These are phyloP conservation scores for Albizia julibrissin DNA, from an alignment of 306 rosid genomes.

Conservation along the genomic window DNA sequence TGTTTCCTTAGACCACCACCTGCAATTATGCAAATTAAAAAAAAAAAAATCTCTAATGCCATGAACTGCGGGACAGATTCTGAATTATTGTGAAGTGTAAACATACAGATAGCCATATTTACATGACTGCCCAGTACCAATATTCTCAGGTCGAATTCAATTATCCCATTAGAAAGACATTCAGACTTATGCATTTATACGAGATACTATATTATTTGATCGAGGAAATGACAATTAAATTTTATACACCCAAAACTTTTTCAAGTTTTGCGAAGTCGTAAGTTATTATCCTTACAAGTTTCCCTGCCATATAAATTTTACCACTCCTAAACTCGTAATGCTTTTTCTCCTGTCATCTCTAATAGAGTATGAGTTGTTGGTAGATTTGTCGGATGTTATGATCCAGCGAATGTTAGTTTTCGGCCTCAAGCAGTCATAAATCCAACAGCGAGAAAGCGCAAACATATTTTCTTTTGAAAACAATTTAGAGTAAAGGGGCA, in stretches of 20 bases:
- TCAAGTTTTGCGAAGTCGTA: not conserved
- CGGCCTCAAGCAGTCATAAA: not conserved
- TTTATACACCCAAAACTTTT: not conserved
- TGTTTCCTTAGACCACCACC: conserved; percentile 97
- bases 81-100: not conserved
- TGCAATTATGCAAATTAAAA: conserved; percentile 19
- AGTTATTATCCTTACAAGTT: not conserved
- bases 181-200: not conserved
- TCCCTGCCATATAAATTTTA: not conserved
- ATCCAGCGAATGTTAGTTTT: not conserved
- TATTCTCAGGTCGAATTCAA: not conserved
- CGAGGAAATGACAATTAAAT: not conserved
- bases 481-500: not conserved
- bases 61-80: not conserved
- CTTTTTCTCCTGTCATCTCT: not conserved
- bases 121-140: not conserved
- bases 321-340: not conserved
- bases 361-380: not conserved
- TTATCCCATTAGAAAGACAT: not conserved
- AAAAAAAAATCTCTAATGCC: not conserved
- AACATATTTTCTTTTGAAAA: not conserved
- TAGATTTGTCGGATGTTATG: not conserved
- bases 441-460: not conserved
- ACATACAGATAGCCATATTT: not conserved
- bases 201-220: not conserved